Percentiles rank a stretch among this genome's conserved stretches.
Evolutionary conservation across 495 filamentous ascomycete genomes (phyloP).

Genomic region (Filosporella fistucella): DNA sequence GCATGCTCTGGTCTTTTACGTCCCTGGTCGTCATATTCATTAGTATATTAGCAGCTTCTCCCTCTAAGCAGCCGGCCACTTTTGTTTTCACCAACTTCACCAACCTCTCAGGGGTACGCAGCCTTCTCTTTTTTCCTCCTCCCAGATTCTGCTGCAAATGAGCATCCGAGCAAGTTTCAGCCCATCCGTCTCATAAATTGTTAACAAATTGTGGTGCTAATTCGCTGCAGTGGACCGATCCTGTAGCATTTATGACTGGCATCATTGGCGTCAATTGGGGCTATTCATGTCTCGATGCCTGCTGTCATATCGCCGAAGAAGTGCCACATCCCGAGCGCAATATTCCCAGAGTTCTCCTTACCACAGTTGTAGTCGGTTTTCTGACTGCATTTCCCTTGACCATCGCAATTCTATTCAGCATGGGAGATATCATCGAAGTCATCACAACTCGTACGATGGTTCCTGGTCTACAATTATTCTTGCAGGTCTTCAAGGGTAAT

Average conservation of each 20-base stretch:
- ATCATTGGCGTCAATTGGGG: slow-evolving; percentile 59
- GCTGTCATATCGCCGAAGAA: slow-evolving; percentile 62
- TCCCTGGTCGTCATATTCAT: slow-evolving; percentile 53
- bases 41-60: slow-evolving; percentile 49
- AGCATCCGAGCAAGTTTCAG: too few relatives aligned
- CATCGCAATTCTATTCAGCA: slow-evolving; percentile 56
- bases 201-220: too few relatives aligned
- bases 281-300: slow-evolving; percentile 57
- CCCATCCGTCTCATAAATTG: too few relatives aligned
- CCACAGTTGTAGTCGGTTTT: slow-evolving; percentile 44
- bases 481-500: slow-evolving; percentile 45
- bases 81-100: slow-evolving; percentile 61
- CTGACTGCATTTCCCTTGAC: slow-evolving; percentile 50
- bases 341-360: slow-evolving; percentile 51
- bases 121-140: too few relatives aligned
- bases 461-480: slow-evolving; percentile 54
- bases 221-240: too few relatives aligned
- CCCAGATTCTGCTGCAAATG: too few relatives aligned
- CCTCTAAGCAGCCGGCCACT: slow-evolving; percentile 44
- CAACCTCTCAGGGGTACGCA: slow-evolving; percentile 62
- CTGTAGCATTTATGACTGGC: slow-evolving; percentile 62
- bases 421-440: slow-evolving; percentile 44
- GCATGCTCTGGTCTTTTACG: slow-evolving; percentile 42
- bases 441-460: slow-evolving; percentile 45
- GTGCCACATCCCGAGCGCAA: slow-evolving; percentile 42